Evolutionary conservation across 108 stramenopile genomes (phyloP).

Genomic region (Cylindrotheca closterium): DNA sequence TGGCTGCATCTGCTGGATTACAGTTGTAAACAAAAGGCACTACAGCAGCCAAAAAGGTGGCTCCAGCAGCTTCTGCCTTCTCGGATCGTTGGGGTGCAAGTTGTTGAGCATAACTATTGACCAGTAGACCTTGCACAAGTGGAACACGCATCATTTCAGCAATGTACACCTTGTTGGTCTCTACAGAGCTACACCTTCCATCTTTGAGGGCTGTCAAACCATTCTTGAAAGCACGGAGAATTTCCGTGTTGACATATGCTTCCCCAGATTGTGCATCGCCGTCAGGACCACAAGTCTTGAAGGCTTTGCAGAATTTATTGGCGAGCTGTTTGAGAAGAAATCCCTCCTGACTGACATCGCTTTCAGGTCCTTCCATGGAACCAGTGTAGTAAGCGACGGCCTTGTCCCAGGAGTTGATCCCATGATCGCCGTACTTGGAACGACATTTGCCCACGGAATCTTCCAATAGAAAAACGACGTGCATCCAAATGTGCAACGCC

Average conservation of each 20-base stretch:
- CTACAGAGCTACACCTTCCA: constrained; percentile 49
- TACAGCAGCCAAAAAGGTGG: constrained; percentile 63
- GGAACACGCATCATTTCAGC: constrained; percentile 64
- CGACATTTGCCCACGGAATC: constrained; percentile 77
- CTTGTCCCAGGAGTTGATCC: constrained; percentile 61
- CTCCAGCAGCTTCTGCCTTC: constrained; percentile 63
- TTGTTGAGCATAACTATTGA: constrained; percentile 40
- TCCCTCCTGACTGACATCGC: constrained; percentile 61
- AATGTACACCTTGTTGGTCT: constrained; percentile 44
- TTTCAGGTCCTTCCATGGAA: constrained; percentile 46
- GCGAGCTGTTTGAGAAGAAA: constrained; percentile 56
- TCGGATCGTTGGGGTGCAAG: constrained; percentile 25
- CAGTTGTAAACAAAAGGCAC: constrained; percentile 57
- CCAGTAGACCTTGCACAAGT: constrained; percentile 63
- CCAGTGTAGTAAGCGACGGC: constrained; percentile 66
- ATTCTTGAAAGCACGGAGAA: constrained; percentile 44
- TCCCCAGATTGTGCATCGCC: constrained; percentile 35
- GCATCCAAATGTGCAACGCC: constrained; percentile 71
- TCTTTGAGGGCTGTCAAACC: constrained; percentile 40
- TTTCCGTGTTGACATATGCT: constrained; percentile 50
- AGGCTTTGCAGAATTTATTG: constrained; percentile 60
- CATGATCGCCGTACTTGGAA: constrained; percentile 8
- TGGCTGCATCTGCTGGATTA: constrained; percentile 39
- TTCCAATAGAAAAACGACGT: constrained; percentile 58
- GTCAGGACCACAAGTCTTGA: constrained; percentile 51